phyloP scores from a whole-genome alignment of 2,329 filamentous ascomycete species.

The Thyridium curvatum region DNA sequence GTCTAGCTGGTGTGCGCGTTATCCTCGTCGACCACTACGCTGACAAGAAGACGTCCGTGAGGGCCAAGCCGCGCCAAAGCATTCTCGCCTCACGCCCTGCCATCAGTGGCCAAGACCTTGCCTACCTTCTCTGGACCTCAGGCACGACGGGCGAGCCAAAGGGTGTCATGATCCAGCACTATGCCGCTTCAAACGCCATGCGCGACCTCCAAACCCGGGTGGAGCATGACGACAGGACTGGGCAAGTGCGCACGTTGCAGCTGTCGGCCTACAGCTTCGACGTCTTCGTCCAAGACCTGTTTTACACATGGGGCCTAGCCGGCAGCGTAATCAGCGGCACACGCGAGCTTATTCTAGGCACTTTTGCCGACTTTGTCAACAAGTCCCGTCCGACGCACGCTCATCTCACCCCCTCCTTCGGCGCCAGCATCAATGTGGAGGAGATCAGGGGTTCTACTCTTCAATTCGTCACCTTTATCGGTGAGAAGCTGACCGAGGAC shows the following conservation, averaged over 20 bases:
- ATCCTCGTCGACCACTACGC: conserved; percentile 20
- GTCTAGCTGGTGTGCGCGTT: conserved; percentile 17
- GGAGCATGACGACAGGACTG: conserved; percentile 17
- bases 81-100: conserved; percentile 2
- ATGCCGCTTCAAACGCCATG: conserved; percentile 27
- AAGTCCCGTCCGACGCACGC: conserved; percentile 47
- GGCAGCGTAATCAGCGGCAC: conserved; percentile 53
- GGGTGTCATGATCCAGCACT: conserved; percentile 27
- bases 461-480: conserved; percentile 52
- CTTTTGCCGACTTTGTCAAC: conserved; percentile 46
- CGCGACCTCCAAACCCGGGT: conserved; percentile 22
- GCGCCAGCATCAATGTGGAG: conserved; percentile 43
- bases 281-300: conserved; percentile 54
- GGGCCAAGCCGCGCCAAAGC: conserved; percentile 4
- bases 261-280: conserved; percentile 31
- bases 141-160: conserved; percentile 29
- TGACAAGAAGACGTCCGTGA: conserved; percentile 5
- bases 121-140: conserved; percentile 31
- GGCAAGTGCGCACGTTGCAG: conserved; percentile 24
- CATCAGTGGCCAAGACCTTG: conserved; percentile 9
- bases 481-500: conserved; percentile 52
- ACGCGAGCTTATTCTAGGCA: conserved; percentile 48
- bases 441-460: conserved; percentile 28
- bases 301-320: conserved; percentile 45
- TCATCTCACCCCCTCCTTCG: conserved; percentile 56